phyloP scores from a whole-genome alignment of 2,329 filamentous ascomycete genomes.

The Tolypocladium sp. region DNA sequence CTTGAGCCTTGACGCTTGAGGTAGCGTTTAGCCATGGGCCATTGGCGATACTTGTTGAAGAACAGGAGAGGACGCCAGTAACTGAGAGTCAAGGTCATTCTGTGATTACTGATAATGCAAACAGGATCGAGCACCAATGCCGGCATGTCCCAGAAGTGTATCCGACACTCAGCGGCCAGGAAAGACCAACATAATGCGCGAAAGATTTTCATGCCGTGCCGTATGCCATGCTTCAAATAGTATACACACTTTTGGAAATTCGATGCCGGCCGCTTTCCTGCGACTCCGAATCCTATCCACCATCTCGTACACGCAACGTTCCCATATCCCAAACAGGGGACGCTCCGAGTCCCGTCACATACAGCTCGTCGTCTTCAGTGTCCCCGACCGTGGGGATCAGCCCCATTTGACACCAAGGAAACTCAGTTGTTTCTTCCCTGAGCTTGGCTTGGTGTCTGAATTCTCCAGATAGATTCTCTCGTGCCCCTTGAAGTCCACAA shows the following conservation, averaged over 20 bases:
- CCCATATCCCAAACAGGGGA: neutral
- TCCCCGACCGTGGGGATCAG: neutral
- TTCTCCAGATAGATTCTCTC: conserved; percentile 58
- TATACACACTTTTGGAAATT: neutral
- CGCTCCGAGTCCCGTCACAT: neutral
- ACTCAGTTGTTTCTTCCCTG: conserved; percentile 35
- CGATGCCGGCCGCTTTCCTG: neutral
- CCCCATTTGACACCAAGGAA: conserved; percentile 55
- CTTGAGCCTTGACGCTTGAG: neutral
- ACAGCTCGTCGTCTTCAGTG: neutral
- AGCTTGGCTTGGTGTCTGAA: conserved; percentile 30
- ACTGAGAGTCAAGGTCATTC: too few relatives aligned
- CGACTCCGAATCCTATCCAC: too few relatives aligned
- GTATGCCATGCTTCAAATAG: neutral
- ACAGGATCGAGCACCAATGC: neutral
- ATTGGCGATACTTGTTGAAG: too few relatives aligned
- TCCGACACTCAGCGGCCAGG: neutral
- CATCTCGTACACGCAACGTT: neutral
- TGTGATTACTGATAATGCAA: too few relatives aligned
- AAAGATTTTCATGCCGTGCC: neutral
- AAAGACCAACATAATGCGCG: neutral
- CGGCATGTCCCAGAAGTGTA: neutral
- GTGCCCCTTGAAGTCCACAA: conserved; percentile 68
- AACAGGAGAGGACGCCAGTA: neutral
- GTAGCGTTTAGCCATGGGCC: too few relatives aligned